phyloP scores from a whole-genome alignment of 495 filamentous ascomycete species.

The Hamigera avellanea region DNA sequence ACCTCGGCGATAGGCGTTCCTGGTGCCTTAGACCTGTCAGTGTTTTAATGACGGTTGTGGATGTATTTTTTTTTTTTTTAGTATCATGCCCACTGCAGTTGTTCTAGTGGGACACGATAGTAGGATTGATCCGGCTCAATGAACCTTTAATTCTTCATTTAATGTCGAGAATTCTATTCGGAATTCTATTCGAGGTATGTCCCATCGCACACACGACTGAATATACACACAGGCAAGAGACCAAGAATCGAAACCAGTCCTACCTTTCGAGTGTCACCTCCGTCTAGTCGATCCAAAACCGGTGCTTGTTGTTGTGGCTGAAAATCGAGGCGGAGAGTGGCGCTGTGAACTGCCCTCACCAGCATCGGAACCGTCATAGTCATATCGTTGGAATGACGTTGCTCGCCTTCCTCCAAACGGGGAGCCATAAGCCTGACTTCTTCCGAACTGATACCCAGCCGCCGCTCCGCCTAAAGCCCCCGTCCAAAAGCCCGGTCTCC shows the following conservation, averaged over 20 bases:
- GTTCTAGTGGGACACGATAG: too few species aligned
- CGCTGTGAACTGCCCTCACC: constrained; percentile 43
- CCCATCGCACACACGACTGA: too few species aligned
- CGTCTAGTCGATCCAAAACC: constrained; percentile 84
- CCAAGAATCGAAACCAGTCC: too few species aligned
- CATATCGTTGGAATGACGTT: constrained; percentile 9
- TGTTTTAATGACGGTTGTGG: neutral
- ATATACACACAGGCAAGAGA: too few species aligned
- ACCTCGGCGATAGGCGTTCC: neutral
- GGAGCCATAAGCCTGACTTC: constrained; percentile 16
- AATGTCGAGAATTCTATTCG: too few species aligned
- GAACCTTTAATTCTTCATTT: too few species aligned
- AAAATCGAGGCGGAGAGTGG: constrained; percentile 33
- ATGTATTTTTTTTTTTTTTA: neutral
- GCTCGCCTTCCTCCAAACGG: constrained; percentile 12
- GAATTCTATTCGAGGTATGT: too few species aligned
- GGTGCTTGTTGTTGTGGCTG: constrained; percentile 56
- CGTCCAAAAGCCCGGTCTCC: constrained; percentile 83
- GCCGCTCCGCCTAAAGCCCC: constrained; percentile 63
- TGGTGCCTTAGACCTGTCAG: neutral
- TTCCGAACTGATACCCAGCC: constrained; percentile 57
- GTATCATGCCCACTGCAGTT: too few species aligned
- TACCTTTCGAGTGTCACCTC: constrained; percentile 32
- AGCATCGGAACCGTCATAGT: constrained; percentile 16
- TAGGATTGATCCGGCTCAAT: too few species aligned